Evolutionary conservation across 2,329 filamentous ascomycete species (phyloP).

Genomic region (Hypoxylon rubiginosum): DNA sequence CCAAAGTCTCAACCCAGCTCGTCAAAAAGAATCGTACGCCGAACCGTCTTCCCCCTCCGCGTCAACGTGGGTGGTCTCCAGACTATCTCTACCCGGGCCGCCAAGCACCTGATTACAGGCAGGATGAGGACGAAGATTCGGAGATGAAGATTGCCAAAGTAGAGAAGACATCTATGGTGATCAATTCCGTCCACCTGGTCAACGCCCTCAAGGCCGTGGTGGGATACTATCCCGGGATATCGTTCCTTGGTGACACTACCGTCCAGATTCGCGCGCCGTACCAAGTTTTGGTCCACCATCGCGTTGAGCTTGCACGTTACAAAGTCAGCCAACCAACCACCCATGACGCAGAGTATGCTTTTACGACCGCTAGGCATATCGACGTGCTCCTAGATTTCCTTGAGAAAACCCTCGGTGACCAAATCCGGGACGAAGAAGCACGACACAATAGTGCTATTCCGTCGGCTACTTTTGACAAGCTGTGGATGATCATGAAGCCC

Average conservation of each 20-base stretch:
- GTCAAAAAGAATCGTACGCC: conserved; percentile 24
- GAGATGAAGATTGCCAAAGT: conserved; percentile 48
- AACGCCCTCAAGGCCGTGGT: conserved; percentile 63
- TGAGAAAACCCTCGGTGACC: conserved; percentile 54
- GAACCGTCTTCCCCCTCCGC: conserved; percentile 18
- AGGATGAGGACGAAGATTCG: conserved; percentile 33
- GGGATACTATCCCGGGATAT: conserved; percentile 61
- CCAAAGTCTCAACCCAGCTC: conserved; percentile 52
- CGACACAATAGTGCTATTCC: conserved; percentile 56
- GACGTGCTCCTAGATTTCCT: conserved; percentile 61
- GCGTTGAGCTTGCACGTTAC: conserved; percentile 58
- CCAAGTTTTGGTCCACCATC: conserved; percentile 62
- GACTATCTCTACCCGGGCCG: conserved; percentile 39
- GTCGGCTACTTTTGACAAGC: conserved; percentile 60
- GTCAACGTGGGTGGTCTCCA: conserved; percentile 31
- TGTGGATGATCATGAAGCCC: conserved; percentile 63
- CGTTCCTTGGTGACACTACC: conserved; percentile 54
- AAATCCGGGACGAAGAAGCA: conserved; percentile 57
- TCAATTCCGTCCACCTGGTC: conserved; percentile 61
- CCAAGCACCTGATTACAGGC: conserved; percentile 1
- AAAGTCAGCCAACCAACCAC: conserved; percentile 56
- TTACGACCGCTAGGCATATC: conserved; percentile 59
- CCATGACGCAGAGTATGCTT: conserved; percentile 58
- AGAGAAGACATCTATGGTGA: conserved; percentile 57
- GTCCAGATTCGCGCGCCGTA: conserved; percentile 62